Evolutionary conservation across 192 early-diverging fungal genomes (phyloP).

Genomic region (Dispira parvispora): DNA sequence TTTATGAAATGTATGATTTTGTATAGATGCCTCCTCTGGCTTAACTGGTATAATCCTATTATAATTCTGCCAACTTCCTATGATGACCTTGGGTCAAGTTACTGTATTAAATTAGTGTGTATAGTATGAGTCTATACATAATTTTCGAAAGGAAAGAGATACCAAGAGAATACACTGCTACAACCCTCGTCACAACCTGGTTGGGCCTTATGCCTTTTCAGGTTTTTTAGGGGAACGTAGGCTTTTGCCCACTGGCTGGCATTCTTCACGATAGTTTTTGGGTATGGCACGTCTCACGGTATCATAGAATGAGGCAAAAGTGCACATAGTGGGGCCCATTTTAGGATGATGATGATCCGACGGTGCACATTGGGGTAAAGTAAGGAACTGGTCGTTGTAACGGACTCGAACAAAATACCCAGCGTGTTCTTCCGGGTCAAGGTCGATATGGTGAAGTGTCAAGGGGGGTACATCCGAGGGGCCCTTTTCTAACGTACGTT

Average conservation of each 20-base stretch:
- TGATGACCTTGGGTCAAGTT: no score
- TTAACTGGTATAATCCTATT: no score
- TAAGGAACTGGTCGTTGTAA: constrained; percentile 18
- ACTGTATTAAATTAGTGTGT: no score
- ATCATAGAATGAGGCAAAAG: constrained; percentile 23
- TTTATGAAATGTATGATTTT: no score
- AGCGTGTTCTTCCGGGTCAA: background rate
- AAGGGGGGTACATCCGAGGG: background rate
- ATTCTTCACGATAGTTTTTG: background rate
- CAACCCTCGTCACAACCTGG: no score
- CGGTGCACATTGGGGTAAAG: constrained; percentile 17
- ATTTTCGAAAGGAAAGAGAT: no score
- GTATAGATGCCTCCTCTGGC: no score
- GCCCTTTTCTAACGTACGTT: background rate
- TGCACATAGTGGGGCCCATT: constrained; percentile 23
- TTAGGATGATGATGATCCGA: constrained; percentile 18
- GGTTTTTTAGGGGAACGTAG: no score
- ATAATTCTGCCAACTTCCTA: no score
- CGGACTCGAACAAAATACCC: constrained; percentile 19
- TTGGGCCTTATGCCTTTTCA: no score
- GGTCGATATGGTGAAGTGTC: background rate
- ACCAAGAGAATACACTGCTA: no score
- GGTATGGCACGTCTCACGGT: background rate
- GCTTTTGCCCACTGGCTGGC: background rate
- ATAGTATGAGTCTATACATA: no score